phyloP scores from a whole-genome alignment of 352 stramenopile genomes.

The Globisporangium carolinianum region DNA sequence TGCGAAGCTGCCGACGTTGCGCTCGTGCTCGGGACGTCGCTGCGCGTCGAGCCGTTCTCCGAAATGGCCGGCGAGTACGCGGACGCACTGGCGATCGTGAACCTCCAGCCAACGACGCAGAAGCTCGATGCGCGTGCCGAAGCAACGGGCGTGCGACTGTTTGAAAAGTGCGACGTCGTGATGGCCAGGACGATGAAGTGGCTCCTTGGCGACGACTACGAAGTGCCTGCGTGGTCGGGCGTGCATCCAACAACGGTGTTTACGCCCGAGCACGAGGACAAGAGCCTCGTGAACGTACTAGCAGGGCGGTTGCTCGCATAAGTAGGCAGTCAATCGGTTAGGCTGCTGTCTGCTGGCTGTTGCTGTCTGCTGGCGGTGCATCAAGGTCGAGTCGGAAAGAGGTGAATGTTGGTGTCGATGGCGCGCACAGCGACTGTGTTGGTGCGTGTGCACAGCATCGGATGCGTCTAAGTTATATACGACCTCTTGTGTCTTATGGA shows the following conservation, averaged over 20 bases:
- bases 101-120: conserved; percentile 57
- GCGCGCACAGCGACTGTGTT: no score
- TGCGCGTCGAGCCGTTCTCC: conserved; percentile 72
- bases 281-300: conserved; percentile 73
- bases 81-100: conserved; percentile 67
- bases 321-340: no score
- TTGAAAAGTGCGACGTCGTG: conserved; percentile 67
- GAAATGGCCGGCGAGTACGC: conserved; percentile 78
- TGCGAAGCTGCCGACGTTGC: conserved; percentile 70
- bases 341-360: no score
- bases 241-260: conserved; percentile 54
- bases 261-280: conserved; percentile 64
- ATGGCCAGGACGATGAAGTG: conserved; percentile 74
- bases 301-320: conserved; percentile 45
- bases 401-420: background rate
- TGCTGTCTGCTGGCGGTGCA: no score
- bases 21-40: conserved; percentile 69
- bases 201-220: conserved; percentile 47
- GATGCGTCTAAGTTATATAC: background rate
- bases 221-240: conserved; percentile 53
- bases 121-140: conserved; percentile 70
- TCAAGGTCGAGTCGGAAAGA: background rate
- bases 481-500: background rate
- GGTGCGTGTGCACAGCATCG: no score
- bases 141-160: conserved; percentile 56